phyloP scores from a whole-genome alignment of 257 asterid species.

The Capsicum baccatum region DNA sequence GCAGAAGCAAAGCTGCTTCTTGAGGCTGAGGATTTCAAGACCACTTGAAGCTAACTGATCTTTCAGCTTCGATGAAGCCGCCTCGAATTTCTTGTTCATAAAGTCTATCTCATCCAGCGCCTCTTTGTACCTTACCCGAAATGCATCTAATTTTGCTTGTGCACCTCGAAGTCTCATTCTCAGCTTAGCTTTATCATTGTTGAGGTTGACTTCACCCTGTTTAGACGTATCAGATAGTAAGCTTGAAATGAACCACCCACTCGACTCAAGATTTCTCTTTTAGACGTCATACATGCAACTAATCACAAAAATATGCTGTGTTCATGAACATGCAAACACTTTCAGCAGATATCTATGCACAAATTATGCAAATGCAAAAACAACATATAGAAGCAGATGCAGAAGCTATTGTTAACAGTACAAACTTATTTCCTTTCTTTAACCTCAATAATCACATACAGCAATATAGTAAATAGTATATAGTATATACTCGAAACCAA shows the following conservation, averaged over 20 bases:
- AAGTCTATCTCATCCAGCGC: conserved; percentile 49
- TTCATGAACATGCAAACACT: neutral
- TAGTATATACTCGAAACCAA: neutral
- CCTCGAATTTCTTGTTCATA: conserved; percentile 59
- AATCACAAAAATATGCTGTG: neutral
- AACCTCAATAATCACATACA: conserved; percentile 14
- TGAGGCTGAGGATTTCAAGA: conserved; percentile 56
- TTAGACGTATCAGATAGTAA: conserved; percentile 23
- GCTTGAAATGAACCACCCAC: conserved; percentile 13
- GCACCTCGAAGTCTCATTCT: conserved; percentile 68
- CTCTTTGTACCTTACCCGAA: conserved; percentile 52
- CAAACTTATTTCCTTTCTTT: neutral
- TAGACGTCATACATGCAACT: neutral
- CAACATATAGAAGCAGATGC: conserved; percentile 14
- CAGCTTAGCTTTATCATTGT: conserved; percentile 57
- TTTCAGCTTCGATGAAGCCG: conserved; percentile 63
- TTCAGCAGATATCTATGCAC: conserved; percentile 5
- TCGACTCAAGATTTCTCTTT: conserved; percentile 7
- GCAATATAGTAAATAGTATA: neutral
- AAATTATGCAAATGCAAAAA: conserved; percentile 15
- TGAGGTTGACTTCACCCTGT: conserved; percentile 51
- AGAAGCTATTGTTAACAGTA: neutral
- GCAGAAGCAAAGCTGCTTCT: conserved; percentile 54
- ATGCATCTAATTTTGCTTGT: conserved; percentile 65
- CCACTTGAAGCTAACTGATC: conserved; percentile 55